phyloP scores from a whole-genome alignment of 129 eudicot species.

The Flaveria linearis region DNA sequence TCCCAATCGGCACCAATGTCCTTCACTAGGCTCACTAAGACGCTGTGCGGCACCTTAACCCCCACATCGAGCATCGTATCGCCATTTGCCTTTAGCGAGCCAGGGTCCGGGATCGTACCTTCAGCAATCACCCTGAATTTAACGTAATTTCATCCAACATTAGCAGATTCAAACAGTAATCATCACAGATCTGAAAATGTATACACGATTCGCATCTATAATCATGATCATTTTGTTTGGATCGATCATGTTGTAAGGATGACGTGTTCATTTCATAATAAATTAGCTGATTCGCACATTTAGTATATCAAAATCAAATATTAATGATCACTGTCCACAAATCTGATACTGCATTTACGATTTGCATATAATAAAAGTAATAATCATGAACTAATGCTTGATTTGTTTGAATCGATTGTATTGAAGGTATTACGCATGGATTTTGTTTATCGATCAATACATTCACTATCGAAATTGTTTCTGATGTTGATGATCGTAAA shows the following conservation, averaged over 20 bases:
- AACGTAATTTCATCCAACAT: background rate
- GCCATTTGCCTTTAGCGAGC: constrained; percentile 60
- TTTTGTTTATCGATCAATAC: background rate
- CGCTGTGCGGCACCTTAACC: constrained; percentile 71
- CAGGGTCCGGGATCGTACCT: constrained; percentile 80
- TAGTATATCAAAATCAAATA: no score
- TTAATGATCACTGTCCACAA: no score
- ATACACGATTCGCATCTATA: background rate
- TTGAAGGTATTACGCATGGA: background rate
- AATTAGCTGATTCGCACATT: no score
- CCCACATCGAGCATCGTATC: constrained; percentile 64
- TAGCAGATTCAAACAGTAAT: constrained; percentile 1
- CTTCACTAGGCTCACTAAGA: constrained; percentile 53
- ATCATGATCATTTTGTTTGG: background rate
- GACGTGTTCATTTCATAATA: background rate
- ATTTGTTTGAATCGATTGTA: background rate
- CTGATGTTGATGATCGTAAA: background rate
- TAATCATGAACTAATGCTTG: background rate
- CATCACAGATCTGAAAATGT: background rate
- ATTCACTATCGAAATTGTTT: background rate
- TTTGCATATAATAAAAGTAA: background rate
- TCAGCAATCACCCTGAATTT: constrained; percentile 65
- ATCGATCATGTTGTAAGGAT: background rate
- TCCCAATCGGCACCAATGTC: constrained; percentile 88
- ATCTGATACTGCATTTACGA: no score